Evolutionary conservation across 139 green algal species (phyloP), one percentile per base, ranked within the genome.

Genomic region (Chlamydomonas incerta): DNA sequence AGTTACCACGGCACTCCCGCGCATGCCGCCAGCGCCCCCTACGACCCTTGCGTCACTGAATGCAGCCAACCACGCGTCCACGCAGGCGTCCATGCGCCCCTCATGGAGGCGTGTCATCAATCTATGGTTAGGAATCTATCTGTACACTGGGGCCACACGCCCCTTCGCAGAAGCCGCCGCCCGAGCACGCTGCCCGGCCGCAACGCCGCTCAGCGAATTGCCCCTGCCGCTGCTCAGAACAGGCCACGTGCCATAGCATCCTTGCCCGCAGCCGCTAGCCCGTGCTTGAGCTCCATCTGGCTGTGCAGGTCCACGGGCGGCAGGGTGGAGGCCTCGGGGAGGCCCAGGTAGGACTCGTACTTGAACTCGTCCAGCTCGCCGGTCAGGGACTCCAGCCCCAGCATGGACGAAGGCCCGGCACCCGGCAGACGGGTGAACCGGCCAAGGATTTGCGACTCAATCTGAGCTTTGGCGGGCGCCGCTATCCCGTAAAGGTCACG

Each of bases 361-460:
- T 62, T 67, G 80, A 97, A 97, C 33, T 96, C 91, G 72, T 98
- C 95, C n/a, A 98, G 93, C 66, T 89, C 87, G 28, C 95, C 95
- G 21, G 90, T 96, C 35, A 97, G 66, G 24, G 90, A 83, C 60
- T 98, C 94, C 21, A 97, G 83, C 2, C 93, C 95, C 26, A 98
- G 89, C 69, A 89, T 85, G 13, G 91, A 96, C 8, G 93, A 96
- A 23, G 91, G 90, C 20, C 96, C 73, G 20, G 93, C 95, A 18
- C 77, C 77, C 2, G 95, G 94, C 33, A 97, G 90, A 4, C 94
- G 89, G 52, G 65, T 81, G 60, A 93, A 91, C 46, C 85, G 84
- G 50, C 37, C 58, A 23, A 98, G 87, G 23, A 98, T 97, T 83
- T 98, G 95, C 33, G 80, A 72, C 86, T 98, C 95, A 33, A 98